Evolutionary conservation across 2,329 filamentous ascomycete species (phyloP), one percentile per base, ranked within the genome.

Genomic region (Drechslerella coelobrocha): DNA sequence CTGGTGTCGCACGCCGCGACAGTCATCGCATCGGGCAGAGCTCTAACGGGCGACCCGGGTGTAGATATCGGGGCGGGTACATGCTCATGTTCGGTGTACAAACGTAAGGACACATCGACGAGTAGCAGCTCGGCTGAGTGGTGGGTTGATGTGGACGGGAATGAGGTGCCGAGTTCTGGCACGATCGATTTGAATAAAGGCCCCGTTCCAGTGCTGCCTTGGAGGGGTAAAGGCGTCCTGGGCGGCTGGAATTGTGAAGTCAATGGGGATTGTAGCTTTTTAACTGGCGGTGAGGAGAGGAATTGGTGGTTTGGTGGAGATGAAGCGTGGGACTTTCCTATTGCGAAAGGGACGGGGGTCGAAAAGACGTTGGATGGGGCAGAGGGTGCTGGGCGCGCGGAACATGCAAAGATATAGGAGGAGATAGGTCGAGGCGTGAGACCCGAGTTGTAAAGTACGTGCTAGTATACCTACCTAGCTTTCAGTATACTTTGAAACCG

Each of bases 1-100:
- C 83, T 99, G 39, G 96, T 91, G 79, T 89, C 90, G 0, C 94
- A 99, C 81, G 94, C 94, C 1, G 94, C 94, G 2, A 86, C 88
- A 9, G 85, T 97, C 76, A 97, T 99, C 77, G 89, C 90, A 7
- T 85, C 94, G 74, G 93, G 93, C 0, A 84, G 94, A 41, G 87
- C 86, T 0, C 8, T 73, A 75, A 26, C 62, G 63, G 74, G 75
- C 37, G 74, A 76, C 45, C 62, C 68, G 50, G 50, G 54, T 24
- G 57, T 74, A 24, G 75, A 77, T 54, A 74, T 77, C 9, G 74
- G 72, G 26, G 66, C 75, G 1, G 76, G 75, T 17, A 77, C 76
- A 12, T 76, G 75, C 63, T 74, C 73, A 39, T 50, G 76, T 34
- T 73, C 63, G 23, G 57, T 53, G 26, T 76, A 76, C 63, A 72